Evolutionary conservation across 441 rosid genomes (phyloP), one percentile per base, ranked within the genome.

Genomic region (Biscutella auriculata): DNA sequence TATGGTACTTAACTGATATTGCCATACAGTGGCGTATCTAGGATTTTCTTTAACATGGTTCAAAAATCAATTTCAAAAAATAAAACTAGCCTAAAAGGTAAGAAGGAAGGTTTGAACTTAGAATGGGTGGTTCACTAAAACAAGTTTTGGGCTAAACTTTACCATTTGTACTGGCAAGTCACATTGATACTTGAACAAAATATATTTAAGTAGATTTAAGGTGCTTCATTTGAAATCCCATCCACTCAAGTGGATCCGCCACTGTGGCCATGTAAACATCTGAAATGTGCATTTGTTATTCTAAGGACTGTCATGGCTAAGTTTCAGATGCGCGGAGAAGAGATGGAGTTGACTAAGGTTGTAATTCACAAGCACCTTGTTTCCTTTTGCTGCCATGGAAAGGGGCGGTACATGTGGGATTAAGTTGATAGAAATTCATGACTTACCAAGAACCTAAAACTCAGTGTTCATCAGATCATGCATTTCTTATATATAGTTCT

Each of bases 241-340:
- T n/a, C n/a, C n/a, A n/a, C n/a, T n/a, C n/a, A n/a, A n/a, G n/a
- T n/a, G n/a, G n/a, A n/a, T n/a, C n/a, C n/a, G n/a, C n/a, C n/a
- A n/a, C n/a, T n/a, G n/a, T 73, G 94, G 84, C 75, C 74, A 73
- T 70, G 55, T 51, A 78, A 73, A 79, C 78, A 72, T 82, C 77
- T 75, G 78, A 71, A 77, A 82, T 81, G 79, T 79, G 90, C 85
- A 74, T 79, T 60, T 84, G 82, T 86, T 79, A 58, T 86, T 86
- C 97, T 88, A 83, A 92, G 97, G 98, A 84, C 84, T 82, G 86
- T 71, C 67, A 80, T 92, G 89, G 88, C 97, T 76, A 88, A 92
- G 98, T 92, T 92, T 86, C 98, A 92, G 98, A 92, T 92, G 78
- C 92, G 82, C 58, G 98, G 92, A 71, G 97, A 82, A 83, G 87